Percentiles rank a stretch among this genome's conserved stretches.
Conservation (phyloP, 1,284 basidiomycete genomes). For the Ganoderma boninense region DNA sequence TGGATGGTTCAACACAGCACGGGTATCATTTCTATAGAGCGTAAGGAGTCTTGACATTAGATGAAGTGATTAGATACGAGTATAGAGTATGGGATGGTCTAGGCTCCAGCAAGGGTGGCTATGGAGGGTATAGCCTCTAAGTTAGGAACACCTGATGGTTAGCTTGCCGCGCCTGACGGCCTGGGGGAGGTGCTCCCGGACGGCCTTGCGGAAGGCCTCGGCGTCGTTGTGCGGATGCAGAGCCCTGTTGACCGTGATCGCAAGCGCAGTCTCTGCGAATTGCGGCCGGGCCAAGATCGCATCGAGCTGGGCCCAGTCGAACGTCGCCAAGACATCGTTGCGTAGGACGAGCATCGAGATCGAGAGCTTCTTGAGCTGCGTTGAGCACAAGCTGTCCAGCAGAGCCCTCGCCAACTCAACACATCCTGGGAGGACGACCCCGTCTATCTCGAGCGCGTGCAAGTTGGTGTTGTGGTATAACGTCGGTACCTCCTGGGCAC, state of each 20-base stretch:
- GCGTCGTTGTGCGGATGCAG: constrained; percentile 28
- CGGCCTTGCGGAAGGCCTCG: constrained; percentile 17
- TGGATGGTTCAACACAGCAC: neutral
- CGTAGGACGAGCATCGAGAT: constrained; percentile 30
- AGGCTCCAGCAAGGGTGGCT: neutral
- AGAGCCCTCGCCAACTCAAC: constrained; percentile 22
- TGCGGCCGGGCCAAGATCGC: constrained; percentile 18
- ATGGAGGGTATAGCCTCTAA: constrained; percentile 1
- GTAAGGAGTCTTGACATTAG: neutral
- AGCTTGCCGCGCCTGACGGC: constrained; percentile 26
- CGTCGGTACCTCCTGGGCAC: constrained; percentile 17
- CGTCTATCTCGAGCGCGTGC: constrained; percentile 30
- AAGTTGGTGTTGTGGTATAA: constrained; percentile 26
- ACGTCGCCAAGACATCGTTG: constrained; percentile 23
- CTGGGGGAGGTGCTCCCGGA: constrained; percentile 22
- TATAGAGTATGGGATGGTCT: neutral
- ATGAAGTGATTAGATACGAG: neutral
- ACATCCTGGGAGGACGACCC: constrained; percentile 31
- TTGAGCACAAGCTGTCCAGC: constrained; percentile 20
- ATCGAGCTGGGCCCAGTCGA: constrained; percentile 33
- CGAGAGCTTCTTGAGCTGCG: constrained; percentile 25
- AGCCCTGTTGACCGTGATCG: constrained; percentile 30
- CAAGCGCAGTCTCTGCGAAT: constrained; percentile 22
- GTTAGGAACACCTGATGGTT: constrained; percentile 17
- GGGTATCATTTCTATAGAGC: neutral